Percentiles rank a stretch among this genome's conserved stretches.
Evolutionary conservation across 305 asterid genomes (phyloP).

Genomic region (Solanum hybrid): DNA sequence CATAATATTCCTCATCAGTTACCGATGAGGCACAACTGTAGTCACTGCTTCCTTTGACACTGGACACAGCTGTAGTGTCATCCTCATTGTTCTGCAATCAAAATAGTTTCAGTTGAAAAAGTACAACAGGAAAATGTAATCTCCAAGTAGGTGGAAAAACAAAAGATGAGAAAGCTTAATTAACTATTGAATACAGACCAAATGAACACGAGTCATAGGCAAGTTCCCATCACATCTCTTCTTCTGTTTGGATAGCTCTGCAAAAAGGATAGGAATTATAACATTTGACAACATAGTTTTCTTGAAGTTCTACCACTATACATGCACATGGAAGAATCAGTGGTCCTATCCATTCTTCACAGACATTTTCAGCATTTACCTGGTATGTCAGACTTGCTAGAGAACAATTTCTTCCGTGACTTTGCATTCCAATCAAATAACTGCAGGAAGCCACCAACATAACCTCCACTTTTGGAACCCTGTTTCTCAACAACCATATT

Average conservation of each 20-base stretch:
- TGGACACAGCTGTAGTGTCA: conserved; percentile 37
- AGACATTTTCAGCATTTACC: conserved; percentile 23
- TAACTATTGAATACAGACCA: conserved; percentile 26
- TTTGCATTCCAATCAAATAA: conserved; percentile 86
- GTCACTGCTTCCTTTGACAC: conserved; percentile 57
- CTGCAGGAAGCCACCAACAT: conserved; percentile 79
- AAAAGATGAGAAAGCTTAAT: neutral
- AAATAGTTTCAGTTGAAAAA: neutral
- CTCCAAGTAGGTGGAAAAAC: neutral
- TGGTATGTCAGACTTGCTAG: conserved; percentile 52
- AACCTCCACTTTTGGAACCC: conserved; percentile 52
- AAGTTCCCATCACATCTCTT: conserved; percentile 50
- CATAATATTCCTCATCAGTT: conserved; percentile 55
- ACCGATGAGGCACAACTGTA: conserved; percentile 72
- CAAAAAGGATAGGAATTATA: conserved; percentile 8
- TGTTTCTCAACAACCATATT: conserved; percentile 65
- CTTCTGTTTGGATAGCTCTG: conserved; percentile 70
- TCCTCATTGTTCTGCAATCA: conserved; percentile 54
- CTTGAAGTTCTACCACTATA: neutral
- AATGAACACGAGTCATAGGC: conserved; percentile 48
- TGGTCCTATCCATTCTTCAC: neutral
- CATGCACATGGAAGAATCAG: neutral
- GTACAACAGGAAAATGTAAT: neutral
- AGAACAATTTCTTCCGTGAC: conserved; percentile 77
- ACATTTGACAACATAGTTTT: neutral